A percentile compares a stretch with the other conserved stretches of the same genome.
Conservation (phyloP, 2,329 filamentous ascomycete genomes). For the Pseudofabraea citricarpa region DNA sequence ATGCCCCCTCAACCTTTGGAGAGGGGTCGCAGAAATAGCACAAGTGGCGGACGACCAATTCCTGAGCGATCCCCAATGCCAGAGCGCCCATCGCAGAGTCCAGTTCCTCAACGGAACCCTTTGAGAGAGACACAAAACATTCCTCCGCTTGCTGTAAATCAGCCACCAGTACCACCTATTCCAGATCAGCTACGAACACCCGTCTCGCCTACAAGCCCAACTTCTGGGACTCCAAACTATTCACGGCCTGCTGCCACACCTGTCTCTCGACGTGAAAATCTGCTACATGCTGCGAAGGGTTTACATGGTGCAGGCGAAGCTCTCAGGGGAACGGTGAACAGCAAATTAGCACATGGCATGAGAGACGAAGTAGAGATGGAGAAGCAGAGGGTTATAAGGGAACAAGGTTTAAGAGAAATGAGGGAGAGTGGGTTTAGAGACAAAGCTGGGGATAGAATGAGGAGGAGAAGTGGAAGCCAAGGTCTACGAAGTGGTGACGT, state of each 20-base stretch:
- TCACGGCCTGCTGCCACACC: not conserved
- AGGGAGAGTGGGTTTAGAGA: constrained; percentile 17
- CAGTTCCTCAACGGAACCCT: not conserved
- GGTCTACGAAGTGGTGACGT: constrained; percentile 10
- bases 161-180: not conserved
- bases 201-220: not conserved
- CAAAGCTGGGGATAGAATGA: constrained; percentile 12
- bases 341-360: constrained; percentile 12
- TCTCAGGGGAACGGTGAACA: constrained; percentile 17
- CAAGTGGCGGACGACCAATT: constrained; percentile 9
- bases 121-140: not conserved
- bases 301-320: constrained; percentile 19
- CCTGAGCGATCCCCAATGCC: constrained; percentile 9
- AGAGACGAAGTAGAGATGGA: constrained; percentile 18
- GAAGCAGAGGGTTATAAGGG: constrained; percentile 13
- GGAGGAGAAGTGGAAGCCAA: constrained; percentile 10
- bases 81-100: constrained; percentile 4
- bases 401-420: constrained; percentile 18
- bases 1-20: not conserved
- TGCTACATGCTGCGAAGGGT: constrained; percentile 13
- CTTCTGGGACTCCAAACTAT: not conserved
- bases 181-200: not conserved
- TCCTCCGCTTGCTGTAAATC: not conserved
- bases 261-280: not conserved
- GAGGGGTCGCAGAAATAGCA: constrained; percentile 2